Percentiles rank a stretch among this genome's conserved stretches.
phyloP scores from a whole-genome alignment of 176 grass and related monocot genomes.

The Carex parvula region DNA sequence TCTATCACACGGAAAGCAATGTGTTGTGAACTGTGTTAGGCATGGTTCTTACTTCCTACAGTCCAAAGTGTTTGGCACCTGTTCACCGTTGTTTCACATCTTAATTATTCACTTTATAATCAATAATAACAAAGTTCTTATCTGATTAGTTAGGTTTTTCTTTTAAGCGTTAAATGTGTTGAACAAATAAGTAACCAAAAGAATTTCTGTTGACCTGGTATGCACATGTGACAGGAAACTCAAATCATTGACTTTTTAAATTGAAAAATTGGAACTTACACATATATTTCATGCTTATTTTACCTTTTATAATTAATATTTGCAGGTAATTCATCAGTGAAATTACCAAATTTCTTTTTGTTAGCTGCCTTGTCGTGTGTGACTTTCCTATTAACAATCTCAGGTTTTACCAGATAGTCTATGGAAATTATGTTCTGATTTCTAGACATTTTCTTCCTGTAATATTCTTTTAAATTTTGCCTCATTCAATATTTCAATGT shows the following conservation, averaged over 20 bases:
- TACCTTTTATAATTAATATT: constrained; percentile 20
- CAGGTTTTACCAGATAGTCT: constrained; percentile 24
- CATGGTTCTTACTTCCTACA: not conserved
- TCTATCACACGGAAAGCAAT: not conserved
- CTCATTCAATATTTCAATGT: not conserved
- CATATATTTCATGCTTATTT: not conserved
- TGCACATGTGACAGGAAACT: not conserved
- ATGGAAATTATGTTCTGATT: not conserved
- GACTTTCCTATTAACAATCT: constrained; percentile 12
- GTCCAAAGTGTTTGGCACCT: not conserved
- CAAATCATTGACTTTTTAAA: not conserved
- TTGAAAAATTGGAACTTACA: not conserved
- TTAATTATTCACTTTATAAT: not conserved
- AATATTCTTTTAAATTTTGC: constrained; percentile 16
- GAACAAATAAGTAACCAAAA: not conserved
- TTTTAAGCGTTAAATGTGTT: not conserved
- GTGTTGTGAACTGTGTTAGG: not conserved
- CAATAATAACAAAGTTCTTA: not conserved
- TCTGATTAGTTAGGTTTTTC: not conserved
- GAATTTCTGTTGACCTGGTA: not conserved
- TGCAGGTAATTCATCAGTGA: constrained; percentile 44
- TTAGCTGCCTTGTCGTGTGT: constrained; percentile 20
- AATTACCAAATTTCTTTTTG: constrained; percentile 25
- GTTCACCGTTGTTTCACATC: not conserved
- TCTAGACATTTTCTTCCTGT: constrained; percentile 7